Percentiles rank a stretch among this genome's conserved stretches.
phyloP scores from a whole-genome alignment of 2,329 filamentous ascomycete species.

The Neophaeococcomyces aloes region DNA sequence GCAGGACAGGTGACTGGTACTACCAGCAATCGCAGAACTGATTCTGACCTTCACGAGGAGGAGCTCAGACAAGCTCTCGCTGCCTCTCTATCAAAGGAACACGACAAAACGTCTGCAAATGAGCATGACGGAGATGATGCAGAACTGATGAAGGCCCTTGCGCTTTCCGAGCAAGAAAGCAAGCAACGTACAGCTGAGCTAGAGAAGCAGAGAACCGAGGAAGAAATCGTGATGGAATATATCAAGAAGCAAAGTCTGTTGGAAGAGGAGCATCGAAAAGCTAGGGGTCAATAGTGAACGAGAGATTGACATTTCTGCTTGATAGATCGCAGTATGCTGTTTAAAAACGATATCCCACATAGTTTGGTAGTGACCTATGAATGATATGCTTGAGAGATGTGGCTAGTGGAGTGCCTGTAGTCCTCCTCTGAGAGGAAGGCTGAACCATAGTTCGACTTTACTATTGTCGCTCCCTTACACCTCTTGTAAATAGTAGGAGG shows the following conservation, averaged over 20 bases:
- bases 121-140: constrained; percentile 33
- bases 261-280: constrained; percentile 47
- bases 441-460: too few species aligned
- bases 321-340: neutral
- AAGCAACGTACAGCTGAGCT: constrained; percentile 31
- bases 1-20: constrained; percentile 1
- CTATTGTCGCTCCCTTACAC: too few species aligned
- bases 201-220: constrained; percentile 44
- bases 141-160: constrained; percentile 39
- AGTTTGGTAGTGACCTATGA: neutral
- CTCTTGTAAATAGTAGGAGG: too few species aligned
- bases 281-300: constrained; percentile 5
- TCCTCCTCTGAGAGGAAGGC: too few species aligned
- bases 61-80: constrained; percentile 20
- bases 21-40: neutral
- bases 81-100: constrained; percentile 20
- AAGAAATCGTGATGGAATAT: constrained; percentile 65
- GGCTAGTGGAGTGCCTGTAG: too few species aligned
- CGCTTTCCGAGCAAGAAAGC: constrained; percentile 39
- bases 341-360: neutral
- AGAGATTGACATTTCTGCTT: too few species aligned
- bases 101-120: constrained; percentile 9
- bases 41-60: neutral
- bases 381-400: too few species aligned
- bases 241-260: constrained; percentile 65